Evolutionary conservation across 148 eudicot genomes (phyloP).

Genomic region (Arctostaphylos glauca): DNA sequence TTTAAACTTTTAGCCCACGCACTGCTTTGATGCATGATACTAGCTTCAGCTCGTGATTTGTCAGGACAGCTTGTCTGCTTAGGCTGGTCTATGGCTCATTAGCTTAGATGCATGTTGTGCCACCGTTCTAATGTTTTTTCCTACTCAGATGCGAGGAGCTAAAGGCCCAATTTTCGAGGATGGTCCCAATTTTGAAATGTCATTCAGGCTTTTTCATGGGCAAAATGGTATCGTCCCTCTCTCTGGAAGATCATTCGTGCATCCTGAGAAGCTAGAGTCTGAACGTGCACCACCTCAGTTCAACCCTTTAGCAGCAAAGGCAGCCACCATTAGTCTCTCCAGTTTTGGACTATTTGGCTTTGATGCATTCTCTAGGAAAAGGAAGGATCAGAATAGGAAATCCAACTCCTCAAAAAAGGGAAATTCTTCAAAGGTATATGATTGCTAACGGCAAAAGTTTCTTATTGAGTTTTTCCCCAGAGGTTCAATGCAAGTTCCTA

Average conservation of each 20-base stretch:
- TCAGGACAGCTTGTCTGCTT: background rate
- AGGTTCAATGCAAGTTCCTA: background rate
- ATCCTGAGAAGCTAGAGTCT: constrained; percentile 44
- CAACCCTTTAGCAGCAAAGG: constrained; percentile 94
- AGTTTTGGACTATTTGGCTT: constrained; percentile 85
- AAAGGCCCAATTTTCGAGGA: constrained; percentile 99
- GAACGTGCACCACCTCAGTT: constrained; percentile 56
- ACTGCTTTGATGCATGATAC: background rate
- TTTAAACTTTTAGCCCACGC: background rate
- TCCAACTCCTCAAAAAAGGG: constrained; percentile 60
- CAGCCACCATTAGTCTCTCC: constrained; percentile 89
- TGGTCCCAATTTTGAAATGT: constrained; percentile 90
- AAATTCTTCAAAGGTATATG: constrained; percentile 63
- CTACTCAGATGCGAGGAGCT: constrained; percentile 53
- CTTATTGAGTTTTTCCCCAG: background rate
- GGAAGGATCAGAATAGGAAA: constrained; percentile 55
- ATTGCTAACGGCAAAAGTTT: background rate
- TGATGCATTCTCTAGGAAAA: constrained; percentile 72
- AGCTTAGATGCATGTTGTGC: constrained; percentile 4
- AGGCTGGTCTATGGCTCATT: background rate
- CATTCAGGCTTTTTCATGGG: constrained; percentile 94
- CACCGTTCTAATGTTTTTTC: background rate
- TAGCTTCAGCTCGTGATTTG: constrained; percentile 2
- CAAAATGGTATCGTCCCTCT: constrained; percentile 95
- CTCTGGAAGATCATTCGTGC: constrained; percentile 54